phyloP scores from a whole-genome alignment of 2,329 filamentous ascomycete species.

The Cryphonectria nitschkei region DNA sequence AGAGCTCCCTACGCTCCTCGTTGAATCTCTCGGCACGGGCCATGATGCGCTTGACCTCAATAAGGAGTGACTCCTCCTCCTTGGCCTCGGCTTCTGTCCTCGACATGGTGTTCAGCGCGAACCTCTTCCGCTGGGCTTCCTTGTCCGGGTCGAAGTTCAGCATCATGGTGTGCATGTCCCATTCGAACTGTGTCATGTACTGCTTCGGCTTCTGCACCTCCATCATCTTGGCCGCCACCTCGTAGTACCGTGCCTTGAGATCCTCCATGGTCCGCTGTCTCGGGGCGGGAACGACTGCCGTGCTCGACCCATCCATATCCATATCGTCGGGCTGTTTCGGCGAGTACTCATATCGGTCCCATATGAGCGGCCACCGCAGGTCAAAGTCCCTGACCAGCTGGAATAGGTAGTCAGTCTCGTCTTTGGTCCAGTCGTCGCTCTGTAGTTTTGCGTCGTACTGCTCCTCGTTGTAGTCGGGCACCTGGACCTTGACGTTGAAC shows the following conservation, averaged over 20 bases:
- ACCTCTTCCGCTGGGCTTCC: conserved; percentile 80
- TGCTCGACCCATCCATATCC: conserved; percentile 50
- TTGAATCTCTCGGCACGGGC: conserved; percentile 84
- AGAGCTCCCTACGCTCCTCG: conserved; percentile 85
- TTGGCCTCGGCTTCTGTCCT: conserved; percentile 85
- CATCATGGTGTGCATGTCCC: conserved; percentile 81
- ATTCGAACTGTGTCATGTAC: conserved; percentile 87
- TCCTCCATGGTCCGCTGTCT: conserved; percentile 79
- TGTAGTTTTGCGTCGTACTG: conserved; percentile 79
- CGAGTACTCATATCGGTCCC: conserved; percentile 85
- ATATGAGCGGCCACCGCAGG: conserved; percentile 87
- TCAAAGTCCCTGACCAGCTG: conserved; percentile 76
- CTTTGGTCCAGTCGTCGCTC: conserved; percentile 80
- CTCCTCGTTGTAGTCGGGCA: conserved; percentile 83
- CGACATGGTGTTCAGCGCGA: conserved; percentile 78
- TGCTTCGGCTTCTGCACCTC: conserved; percentile 77
- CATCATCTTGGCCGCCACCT: conserved; percentile 81
- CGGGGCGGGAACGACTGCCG: conserved; percentile 56
- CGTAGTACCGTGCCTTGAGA: conserved; percentile 89
- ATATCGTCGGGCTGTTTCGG: conserved; percentile 51
- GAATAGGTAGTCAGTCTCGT: conserved; percentile 93
- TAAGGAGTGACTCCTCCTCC: conserved; percentile 86
- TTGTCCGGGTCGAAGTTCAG: conserved; percentile 80
- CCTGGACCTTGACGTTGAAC: conserved; percentile 80
- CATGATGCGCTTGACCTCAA: conserved; percentile 91